phyloP scores from a whole-genome alignment of 2,329 filamentous ascomycete genomes.

The Hawksworthiomyces lignivorus region DNA sequence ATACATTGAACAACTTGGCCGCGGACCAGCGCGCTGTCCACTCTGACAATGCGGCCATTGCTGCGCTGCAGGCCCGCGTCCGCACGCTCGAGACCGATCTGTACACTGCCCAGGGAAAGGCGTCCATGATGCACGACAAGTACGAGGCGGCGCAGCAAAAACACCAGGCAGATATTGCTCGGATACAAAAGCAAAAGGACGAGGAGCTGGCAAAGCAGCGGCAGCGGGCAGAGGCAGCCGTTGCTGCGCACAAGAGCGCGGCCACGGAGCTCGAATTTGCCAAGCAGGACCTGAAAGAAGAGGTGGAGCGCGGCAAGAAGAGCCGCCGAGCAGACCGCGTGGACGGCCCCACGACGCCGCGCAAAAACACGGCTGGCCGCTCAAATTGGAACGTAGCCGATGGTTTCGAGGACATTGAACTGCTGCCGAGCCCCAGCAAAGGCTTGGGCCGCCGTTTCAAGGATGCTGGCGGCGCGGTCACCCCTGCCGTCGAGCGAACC shows the following conservation, averaged over 20 bases:
- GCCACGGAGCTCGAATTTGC: constrained; percentile 66
- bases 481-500: constrained; percentile 42
- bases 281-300: constrained; percentile 62
- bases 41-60: too few relatives aligned
- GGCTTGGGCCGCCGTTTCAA: constrained; percentile 32
- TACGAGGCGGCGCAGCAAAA: constrained; percentile 53
- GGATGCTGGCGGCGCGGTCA: constrained; percentile 32
- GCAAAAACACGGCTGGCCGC: constrained; percentile 35
- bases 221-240: constrained; percentile 55
- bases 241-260: constrained; percentile 56
- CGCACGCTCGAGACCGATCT: constrained; percentile 48
- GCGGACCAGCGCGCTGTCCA: too few relatives aligned
- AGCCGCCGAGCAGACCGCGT: constrained; percentile 20
- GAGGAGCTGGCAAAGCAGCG: constrained; percentile 59
- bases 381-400: constrained; percentile 57
- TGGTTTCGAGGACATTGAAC: constrained; percentile 66
- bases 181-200: constrained; percentile 54
- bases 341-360: constrained; percentile 44
- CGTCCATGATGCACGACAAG: constrained; percentile 66
- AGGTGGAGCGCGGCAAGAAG: constrained; percentile 34
- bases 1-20: too few relatives aligned
- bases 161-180: constrained; percentile 54
- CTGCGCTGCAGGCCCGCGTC: constrained; percentile 43
- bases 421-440: constrained; percentile 46
- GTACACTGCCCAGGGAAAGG: constrained; percentile 60